Evolutionary conservation across 2,329 filamentous ascomycete species (phyloP).

Genomic region (Furcasterigmium sp.): DNA sequence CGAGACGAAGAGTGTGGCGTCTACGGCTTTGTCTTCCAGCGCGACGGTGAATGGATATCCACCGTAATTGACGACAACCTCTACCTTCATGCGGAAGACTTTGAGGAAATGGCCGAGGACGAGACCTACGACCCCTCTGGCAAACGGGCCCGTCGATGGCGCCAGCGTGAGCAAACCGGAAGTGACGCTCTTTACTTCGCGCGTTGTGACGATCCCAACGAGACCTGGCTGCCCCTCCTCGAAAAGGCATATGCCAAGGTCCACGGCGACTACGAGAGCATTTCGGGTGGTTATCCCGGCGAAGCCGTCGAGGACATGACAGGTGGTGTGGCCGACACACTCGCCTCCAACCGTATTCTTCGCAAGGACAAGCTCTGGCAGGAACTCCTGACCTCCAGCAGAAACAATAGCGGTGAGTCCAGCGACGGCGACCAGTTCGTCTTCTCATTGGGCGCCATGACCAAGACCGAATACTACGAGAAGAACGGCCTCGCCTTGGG

Average conservation of each 20-base stretch:
- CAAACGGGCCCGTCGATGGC: constrained; percentile 55
- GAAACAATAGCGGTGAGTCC: constrained; percentile 42
- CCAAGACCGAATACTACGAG: constrained; percentile 18
- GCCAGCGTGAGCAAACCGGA: constrained; percentile 59
- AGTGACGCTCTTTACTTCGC: constrained; percentile 66
- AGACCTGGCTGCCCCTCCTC: constrained; percentile 69
- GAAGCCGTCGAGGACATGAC: constrained; percentile 43
- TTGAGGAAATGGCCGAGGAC: constrained; percentile 13
- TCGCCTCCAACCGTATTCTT: constrained; percentile 52
- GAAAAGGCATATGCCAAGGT: constrained; percentile 76
- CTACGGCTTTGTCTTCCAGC: constrained; percentile 69
- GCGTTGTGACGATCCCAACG: constrained; percentile 62
- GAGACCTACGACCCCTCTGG: constrained; percentile 31
- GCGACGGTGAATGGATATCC: constrained; percentile 66
- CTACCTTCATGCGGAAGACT: constrained; percentile 20
- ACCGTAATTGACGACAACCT: constrained; percentile 67
- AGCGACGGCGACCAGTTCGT: constrained; percentile 51
- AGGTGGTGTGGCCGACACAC: constrained; percentile 51
- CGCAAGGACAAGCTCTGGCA: constrained; percentile 67
- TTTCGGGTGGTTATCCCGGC: constrained; percentile 61
- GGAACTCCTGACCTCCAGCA: constrained; percentile 42
- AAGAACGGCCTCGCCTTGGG: constrained; percentile 35
- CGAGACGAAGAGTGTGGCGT: constrained; percentile 64
- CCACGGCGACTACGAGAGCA: constrained; percentile 65
- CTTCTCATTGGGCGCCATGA: constrained; percentile 37